Base-by-base conservation (phyloP, 441 rosid genomes). In the Manihot esculenta region DNA sequence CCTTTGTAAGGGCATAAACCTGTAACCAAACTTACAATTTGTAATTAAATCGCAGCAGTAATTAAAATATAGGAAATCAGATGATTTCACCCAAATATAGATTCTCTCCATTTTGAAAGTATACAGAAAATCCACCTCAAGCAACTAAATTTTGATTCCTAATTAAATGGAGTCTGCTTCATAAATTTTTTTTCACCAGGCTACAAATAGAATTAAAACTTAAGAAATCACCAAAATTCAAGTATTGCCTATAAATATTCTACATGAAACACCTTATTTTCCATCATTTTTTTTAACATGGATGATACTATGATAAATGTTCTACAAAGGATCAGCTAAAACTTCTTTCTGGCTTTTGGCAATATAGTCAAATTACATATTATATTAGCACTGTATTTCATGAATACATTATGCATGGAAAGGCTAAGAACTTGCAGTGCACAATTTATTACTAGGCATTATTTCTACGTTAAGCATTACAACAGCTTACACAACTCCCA, bases 1-100 rank as follows among this genome's bases (percentile, higher is more conserved):
- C 99, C 86, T 82, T 96, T 23, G 99, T 91, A 78, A 93, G 90
- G 65, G 98, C 92, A 83, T 96, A 96, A 74, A 93, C 91, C 99
- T 95, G 80, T 64, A 71, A 71, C 72, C 71, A 72, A 44, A 79
- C 72, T 51, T 68, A 48, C 73, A 38, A 55, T 72, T 47, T 35
- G 63, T 38, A 71, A 57, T 33, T 66, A 55, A 55, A 73, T 48
- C 47, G 53, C 41, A 35, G 48, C 38, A 73, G 68, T 62, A 44
- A 56, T 13, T 42, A 62, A 51, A 35, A 51, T 18, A 64, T 47
- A 21, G 59, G 62, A 26, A 48, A 58, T 35, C 48, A 58, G n/a
- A 62, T 27, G 45, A 23, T 33, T 67, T 41, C 23, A 26, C 27
- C 26, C 14, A 13, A 50, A 57, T 13, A 45, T 5, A 14, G 30